These are phyloP conservation scores for Penicillium simplicissimum DNA, from an alignment of 495 filamentous ascomycete species.

Conservation along the genomic window DNA sequence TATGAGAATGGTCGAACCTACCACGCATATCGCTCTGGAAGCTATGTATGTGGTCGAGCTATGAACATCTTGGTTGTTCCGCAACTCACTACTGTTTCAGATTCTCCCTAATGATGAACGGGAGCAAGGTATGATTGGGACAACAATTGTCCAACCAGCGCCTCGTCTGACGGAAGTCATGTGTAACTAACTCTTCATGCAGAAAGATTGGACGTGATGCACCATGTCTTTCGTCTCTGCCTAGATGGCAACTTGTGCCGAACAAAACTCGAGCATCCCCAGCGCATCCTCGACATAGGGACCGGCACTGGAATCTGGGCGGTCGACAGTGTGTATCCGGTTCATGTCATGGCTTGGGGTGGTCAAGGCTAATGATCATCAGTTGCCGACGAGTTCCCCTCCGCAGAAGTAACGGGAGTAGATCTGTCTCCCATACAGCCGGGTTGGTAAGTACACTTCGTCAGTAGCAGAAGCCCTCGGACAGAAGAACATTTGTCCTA, in stretches of 20 bases:
- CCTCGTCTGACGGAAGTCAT: background rate
- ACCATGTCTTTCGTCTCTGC: constrained; percentile 22
- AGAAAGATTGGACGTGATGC: constrained; percentile 26
- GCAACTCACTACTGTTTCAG: constrained; percentile 2
- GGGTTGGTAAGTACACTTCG: constrained; percentile 26
- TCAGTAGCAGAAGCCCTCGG: background rate
- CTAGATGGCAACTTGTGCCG: constrained; percentile 16
- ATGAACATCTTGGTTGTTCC: background rate
- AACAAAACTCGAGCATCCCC: constrained; percentile 32
- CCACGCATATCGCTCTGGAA: constrained; percentile 25
- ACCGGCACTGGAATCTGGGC: constrained; percentile 56
- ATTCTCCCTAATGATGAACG: constrained; percentile 30
- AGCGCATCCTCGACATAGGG: constrained; percentile 50
- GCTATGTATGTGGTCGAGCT: constrained; percentile 17
- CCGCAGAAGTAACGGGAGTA: constrained; percentile 34
- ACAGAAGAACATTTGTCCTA: background rate
- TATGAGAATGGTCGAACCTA: constrained; percentile 34
- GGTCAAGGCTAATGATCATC: background rate
- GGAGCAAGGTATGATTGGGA: constrained; percentile 22
- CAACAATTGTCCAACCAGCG: background rate
- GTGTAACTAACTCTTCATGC: background rate
- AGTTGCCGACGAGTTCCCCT: constrained; percentile 23
- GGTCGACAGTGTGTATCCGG: constrained; percentile 35
- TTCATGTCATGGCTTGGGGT: background rate
- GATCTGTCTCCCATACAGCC: constrained; percentile 58